Evolutionary conservation across 495 filamentous ascomycete genomes (phyloP), one percentile per base, ranked within the genome.

Genomic region (Hypoxylon perforatum): DNA sequence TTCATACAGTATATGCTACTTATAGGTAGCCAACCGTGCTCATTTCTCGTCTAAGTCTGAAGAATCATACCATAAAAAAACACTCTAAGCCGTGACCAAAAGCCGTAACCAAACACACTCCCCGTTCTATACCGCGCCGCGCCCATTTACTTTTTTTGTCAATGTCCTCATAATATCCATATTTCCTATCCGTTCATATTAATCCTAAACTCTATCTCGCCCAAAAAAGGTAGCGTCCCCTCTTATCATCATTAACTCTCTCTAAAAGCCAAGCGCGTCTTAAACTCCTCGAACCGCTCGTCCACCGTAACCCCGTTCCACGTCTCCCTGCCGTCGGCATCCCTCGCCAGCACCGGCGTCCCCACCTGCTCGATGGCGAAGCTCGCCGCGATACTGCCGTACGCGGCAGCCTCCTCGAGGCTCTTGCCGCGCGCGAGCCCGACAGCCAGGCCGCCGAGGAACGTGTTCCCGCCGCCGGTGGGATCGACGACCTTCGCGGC

Each of bases 291-390:
- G 70, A 90, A 76, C 61, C 87, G 76, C 15, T 84, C 82, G 21
- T 81, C 73, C 4, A 90, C 85, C 17, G 64, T 68, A 6, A 81
- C 79, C 4, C 85, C 89, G 78, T 97, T 96, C 93, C 93, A 97
- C 57, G 82, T 85, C 76, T 96, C 93, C 47, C 69, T 76, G 14
- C 85, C 87, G 36, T 85, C 73, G 6, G 72, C 76, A 60, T 83
- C 78, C 25, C 70, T 73, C 18, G 77, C 80, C 4, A 94, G 71
- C 18, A 75, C 76, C 19, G 95, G 95, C 64, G 94, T 86, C 0
- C 95, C 94, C 60, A 95, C 87, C 71, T 98, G 94, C 77, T 99
- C 94, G 65, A 99, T 95, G 9, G 92, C 92, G 74, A 97, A 95
- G 56, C 94, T 92, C 0, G 95, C 94, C 3, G 92, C 91, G 11